Conservation (phyloP, 1,139 yeast genomes). For the Arxiozyma telluris region DNA sequence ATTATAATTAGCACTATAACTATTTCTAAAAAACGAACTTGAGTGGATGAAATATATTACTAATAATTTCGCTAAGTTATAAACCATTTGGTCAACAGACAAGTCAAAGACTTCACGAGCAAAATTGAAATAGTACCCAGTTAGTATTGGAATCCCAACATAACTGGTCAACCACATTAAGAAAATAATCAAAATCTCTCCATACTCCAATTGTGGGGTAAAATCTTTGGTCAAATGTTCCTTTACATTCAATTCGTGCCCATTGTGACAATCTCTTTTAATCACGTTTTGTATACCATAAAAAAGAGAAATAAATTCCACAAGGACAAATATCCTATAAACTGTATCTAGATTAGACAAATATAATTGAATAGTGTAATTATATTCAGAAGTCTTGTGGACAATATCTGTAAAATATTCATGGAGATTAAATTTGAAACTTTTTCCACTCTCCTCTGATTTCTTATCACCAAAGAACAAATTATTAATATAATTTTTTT, state of each 20-base stretch:
- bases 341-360: conserved; percentile 24
- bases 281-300: background rate
- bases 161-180: conserved; percentile 18
- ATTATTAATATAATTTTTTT: no score
- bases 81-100: conserved; percentile 27
- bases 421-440: background rate
- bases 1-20: background rate
- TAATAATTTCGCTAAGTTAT: conserved; percentile 21
- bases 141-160: conserved; percentile 17
- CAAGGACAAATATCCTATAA: conserved; percentile 14
- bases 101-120: conserved; percentile 25
- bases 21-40: background rate
- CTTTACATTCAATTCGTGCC: background rate
- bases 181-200: conserved; percentile 8
- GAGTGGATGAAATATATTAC: conserved; percentile 11
- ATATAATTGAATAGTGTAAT: conserved; percentile 26
- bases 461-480: background rate
- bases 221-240: background rate
- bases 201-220: conserved; percentile 1
- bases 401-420: conserved; percentile 3
- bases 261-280: background rate
- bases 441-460: background rate
- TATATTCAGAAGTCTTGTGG: conserved; percentile 11
- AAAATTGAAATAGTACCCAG: conserved; percentile 27
- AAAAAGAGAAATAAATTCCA: conserved; percentile 18